Evolutionary conservation across 352 stramenopile genomes (phyloP).

Genomic region (Phytophthora uliginosa): DNA sequence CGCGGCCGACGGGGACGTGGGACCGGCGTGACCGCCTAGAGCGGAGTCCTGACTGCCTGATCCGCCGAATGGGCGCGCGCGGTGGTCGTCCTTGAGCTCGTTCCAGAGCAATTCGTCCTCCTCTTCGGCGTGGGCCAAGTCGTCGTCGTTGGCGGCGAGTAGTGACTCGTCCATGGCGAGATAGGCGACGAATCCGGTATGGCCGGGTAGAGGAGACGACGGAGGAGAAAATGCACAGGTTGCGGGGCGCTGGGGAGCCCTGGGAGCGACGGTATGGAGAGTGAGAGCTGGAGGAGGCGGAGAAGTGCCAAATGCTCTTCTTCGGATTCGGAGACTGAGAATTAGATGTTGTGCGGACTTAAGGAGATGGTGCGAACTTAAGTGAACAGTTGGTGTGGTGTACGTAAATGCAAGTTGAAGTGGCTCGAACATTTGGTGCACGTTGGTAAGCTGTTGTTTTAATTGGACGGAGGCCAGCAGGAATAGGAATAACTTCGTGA

Average conservation of each 20-base stretch:
- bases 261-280: background rate
- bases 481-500: background rate
- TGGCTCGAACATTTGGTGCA: background rate
- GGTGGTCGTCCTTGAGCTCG: constrained; percentile 75
- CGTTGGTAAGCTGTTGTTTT: background rate
- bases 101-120: constrained; percentile 88
- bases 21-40: constrained; percentile 34
- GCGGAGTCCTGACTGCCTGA: constrained; percentile 24
- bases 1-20: constrained; percentile 2
- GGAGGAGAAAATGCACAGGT: constrained; percentile 11
- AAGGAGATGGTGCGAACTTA: constrained; percentile 7
- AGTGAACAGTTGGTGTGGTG: background rate
- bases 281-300: constrained; percentile 3
- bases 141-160: constrained; percentile 46
- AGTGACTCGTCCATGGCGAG: constrained; percentile 77
- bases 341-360: constrained; percentile 16
- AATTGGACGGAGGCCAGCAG: background rate
- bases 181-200: background rate
- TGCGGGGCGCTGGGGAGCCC: background rate
- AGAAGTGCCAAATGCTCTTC: constrained; percentile 5
- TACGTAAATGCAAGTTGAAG: constrained; percentile 22
- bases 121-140: constrained; percentile 41
- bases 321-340: constrained; percentile 9
- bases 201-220: constrained; percentile 10
- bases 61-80: constrained; percentile 33